Evolutionary conservation across 305 asterid genomes (phyloP), one percentile per base, ranked within the genome.

Genomic region (Fraxinus nigra): DNA sequence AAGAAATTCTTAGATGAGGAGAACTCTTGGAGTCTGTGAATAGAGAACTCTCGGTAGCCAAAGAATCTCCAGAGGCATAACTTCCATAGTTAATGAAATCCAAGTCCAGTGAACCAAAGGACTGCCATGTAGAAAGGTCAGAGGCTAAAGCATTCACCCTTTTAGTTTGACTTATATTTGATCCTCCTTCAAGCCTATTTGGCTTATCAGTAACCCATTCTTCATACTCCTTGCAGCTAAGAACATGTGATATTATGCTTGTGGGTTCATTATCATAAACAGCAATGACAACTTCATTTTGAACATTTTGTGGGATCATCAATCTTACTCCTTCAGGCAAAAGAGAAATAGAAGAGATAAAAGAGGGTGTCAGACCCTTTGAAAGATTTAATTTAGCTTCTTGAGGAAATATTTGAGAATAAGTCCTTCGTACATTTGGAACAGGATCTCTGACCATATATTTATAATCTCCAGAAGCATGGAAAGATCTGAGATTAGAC

Each of bases 221-320:
- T 32, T 89, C 91, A 46, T 95, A 89, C 61, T 92, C 93, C 80
- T 86, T 92, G 33, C 97, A 89, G 72, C 92, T 82, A 35, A 97
- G 93, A 24, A 93, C 97, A 28, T 92, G 92, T 0, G 97, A 89
- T 76, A 97, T 93, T 72, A 95, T 87, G 91, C 98, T 97, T 0
- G 98, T 90, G 1, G 98, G 98, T 89, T 97, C 99, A 0, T 92
- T 85, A 28, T 97, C 99, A 48, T 92, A 95, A 69, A 95, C 91
- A 80, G 92, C 85, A 38, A 96, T 40, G 3, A 91, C 85, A 33
- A 90, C 73, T 33, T 91, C 93, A 70, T 82, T 86, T n/a, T 83
- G 88, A 43, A 91, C 85, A 18, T 85, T 88, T 54, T 87, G 90
- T 28, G 85, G 84, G 73, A 89, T 88, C 93, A 93, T 91, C 86